A percentile compares a stretch with the other conserved stretches of the same genome.
These are phyloP conservation scores for Calvatia gigantea DNA, from an alignment of 768 basidiomycete species.

Conservation along the genomic window DNA sequence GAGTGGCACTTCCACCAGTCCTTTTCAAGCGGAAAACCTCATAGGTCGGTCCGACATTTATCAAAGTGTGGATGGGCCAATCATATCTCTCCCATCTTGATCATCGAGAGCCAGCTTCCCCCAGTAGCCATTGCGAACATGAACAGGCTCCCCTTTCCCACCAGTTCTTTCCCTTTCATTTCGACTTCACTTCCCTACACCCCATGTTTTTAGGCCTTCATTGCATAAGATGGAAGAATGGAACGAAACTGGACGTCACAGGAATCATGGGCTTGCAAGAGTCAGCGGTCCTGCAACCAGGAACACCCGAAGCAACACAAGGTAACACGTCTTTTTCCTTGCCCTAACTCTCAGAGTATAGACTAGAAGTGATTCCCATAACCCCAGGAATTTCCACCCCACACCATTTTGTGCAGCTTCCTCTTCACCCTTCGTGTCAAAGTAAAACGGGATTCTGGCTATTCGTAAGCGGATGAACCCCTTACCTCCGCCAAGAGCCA, in stretches of 20 bases:
- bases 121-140: not conserved
- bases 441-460: not conserved
- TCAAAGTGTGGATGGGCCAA: not conserved
- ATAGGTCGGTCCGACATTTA: not conserved
- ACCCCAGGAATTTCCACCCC: conserved; percentile 2
- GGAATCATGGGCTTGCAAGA: not conserved
- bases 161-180: not conserved
- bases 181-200: not conserved
- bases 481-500: not conserved
- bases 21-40: not conserved
- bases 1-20: not conserved
- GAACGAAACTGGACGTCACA: not conserved
- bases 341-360: not conserved
- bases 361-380: not conserved
- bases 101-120: not conserved
- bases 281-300: not conserved
- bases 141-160: not conserved
- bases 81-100: not conserved
- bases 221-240: conserved; percentile 1
- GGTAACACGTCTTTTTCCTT: not conserved
- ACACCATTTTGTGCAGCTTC: not conserved
- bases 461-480: not conserved
- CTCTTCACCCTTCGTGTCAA: not conserved
- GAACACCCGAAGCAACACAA: not conserved
- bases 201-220: not conserved